Evolutionary conservation across 2,329 filamentous ascomycete genomes (phyloP).

Genomic region (Epichloe hybrida): DNA sequence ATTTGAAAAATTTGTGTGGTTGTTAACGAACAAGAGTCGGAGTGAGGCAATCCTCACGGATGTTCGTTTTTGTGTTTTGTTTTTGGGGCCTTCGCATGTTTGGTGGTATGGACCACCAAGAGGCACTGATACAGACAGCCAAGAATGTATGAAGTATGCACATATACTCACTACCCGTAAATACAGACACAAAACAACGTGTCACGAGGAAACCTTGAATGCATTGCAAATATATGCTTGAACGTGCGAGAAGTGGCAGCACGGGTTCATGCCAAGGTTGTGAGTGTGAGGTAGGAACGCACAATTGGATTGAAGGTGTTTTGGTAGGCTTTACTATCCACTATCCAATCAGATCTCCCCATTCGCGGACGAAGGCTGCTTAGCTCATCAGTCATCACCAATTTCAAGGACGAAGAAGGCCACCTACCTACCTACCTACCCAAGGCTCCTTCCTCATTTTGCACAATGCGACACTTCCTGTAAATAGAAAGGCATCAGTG

Average conservation of each 20-base stretch:
- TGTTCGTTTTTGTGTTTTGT: constrained; percentile 2
- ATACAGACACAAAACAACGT: neutral
- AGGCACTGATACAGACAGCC: neutral
- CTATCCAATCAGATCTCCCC: constrained; percentile 2
- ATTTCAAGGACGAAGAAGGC: neutral
- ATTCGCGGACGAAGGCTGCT: neutral
- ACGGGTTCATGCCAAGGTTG: neutral
- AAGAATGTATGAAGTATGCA: neutral
- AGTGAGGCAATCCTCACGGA: constrained; percentile 2
- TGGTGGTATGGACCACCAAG: neutral
- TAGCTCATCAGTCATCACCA: neutral
- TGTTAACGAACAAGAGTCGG: neutral
- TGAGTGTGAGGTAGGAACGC: neutral
- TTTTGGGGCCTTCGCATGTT: neutral
- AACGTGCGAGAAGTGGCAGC: neutral
- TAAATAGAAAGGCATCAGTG: neutral
- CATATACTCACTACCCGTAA: neutral
- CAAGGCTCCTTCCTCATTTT: neutral
- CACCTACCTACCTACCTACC: neutral
- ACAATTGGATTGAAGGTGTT: neutral
- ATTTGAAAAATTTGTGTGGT: neutral
- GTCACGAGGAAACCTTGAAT: neutral
- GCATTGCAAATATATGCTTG: neutral
- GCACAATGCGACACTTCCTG: neutral
- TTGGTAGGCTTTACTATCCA: neutral